Percentiles rank a stretch among this genome's conserved stretches.
These are phyloP conservation scores for Backusella tuberculispora DNA, from an alignment of 192 early-diverging fungal species.

Conservation along the genomic window DNA sequence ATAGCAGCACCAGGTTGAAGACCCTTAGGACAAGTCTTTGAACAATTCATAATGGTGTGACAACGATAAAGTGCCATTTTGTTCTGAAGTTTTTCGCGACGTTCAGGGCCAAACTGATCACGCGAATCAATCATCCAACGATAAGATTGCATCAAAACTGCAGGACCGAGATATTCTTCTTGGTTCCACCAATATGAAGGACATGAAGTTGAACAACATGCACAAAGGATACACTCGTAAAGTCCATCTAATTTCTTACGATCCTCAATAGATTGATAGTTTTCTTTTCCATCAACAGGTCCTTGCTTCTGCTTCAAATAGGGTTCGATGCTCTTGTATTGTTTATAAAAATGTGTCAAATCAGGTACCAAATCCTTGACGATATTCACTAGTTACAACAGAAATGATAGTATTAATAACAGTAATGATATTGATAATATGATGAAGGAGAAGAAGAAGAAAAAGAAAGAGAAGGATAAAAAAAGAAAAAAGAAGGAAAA, in stretches of 20 bases:
- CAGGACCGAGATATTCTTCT: slow-evolving; percentile 92
- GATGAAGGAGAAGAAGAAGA: too few species aligned
- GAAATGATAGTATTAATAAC: too few species aligned
- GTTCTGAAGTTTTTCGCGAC: slow-evolving; percentile 89
- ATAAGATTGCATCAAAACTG: slow-evolving; percentile 96
- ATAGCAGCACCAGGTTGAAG: slow-evolving; percentile 97
- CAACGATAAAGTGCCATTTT: slow-evolving; percentile 96
- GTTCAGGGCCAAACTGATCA: slow-evolving; percentile 87
- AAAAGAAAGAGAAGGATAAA: not conserved
- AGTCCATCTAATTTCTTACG: slow-evolving; percentile 94
- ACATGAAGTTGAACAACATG: slow-evolving; percentile 96
- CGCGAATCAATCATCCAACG: slow-evolving; percentile 98
- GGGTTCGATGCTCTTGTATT: slow-evolving; percentile 97
- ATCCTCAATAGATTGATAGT: slow-evolving; percentile 91
- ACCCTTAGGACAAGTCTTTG: slow-evolving; percentile 97
- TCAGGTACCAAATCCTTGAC: slow-evolving; percentile 98
- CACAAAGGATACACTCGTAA: slow-evolving; percentile 98
- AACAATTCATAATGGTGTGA: slow-evolving; percentile 99
- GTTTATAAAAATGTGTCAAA: slow-evolving; percentile 96
- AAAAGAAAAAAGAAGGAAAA: not conserved
- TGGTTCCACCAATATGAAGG: slow-evolving; percentile 98
- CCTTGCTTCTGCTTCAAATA: slow-evolving; percentile 89
- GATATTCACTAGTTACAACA: slow-evolving; percentile 68
- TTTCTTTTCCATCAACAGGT: slow-evolving; percentile 72
- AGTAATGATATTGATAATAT: too few species aligned